A percentile compares a stretch with the other conserved stretches of the same genome.
phyloP scores from a whole-genome alignment of 2,329 filamentous ascomycete species.

The Aspergillus quadrilineatus region DNA sequence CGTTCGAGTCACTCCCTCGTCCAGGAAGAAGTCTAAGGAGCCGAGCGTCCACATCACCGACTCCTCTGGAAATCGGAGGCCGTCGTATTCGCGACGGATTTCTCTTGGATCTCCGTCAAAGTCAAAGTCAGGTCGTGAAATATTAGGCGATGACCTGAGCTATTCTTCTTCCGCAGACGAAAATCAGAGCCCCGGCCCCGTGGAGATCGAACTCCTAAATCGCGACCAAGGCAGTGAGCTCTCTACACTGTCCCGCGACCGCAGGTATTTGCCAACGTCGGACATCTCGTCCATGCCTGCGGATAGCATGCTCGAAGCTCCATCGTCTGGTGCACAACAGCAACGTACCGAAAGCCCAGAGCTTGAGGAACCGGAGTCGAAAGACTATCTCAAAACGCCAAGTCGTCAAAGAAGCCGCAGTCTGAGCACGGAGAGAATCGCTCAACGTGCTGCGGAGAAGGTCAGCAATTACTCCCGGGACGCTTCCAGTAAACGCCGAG shows the following conservation, averaged over 20 bases:
- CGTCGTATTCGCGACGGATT: slow-evolving; percentile 67
- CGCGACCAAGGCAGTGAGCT: slow-evolving; percentile 66
- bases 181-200: slow-evolving; percentile 72
- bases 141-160: slow-evolving; percentile 61
- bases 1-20: slow-evolving; percentile 73
- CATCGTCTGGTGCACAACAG: slow-evolving; percentile 47
- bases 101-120: slow-evolving; percentile 54
- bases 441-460: slow-evolving; percentile 68
- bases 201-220: slow-evolving; percentile 84
- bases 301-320: slow-evolving; percentile 66
- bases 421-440: slow-evolving; percentile 65
- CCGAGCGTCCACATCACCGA: slow-evolving; percentile 79
- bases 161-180: slow-evolving; percentile 74
- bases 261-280: slow-evolving; percentile 68
- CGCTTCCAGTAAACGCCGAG: slow-evolving; percentile 43
- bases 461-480: slow-evolving; percentile 54
- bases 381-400: slow-evolving; percentile 59
- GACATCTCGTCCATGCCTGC: slow-evolving; percentile 82
- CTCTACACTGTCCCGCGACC: slow-evolving; percentile 57
- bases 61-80: slow-evolving; percentile 69
- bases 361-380: slow-evolving; percentile 27
- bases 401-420: slow-evolving; percentile 61
- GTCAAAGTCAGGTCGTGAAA: slow-evolving; percentile 34
- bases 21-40: slow-evolving; percentile 54
- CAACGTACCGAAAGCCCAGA: slow-evolving; percentile 53